phyloP scores from a whole-genome alignment of 140 eudicot species.

The Cichorium intybus region DNA sequence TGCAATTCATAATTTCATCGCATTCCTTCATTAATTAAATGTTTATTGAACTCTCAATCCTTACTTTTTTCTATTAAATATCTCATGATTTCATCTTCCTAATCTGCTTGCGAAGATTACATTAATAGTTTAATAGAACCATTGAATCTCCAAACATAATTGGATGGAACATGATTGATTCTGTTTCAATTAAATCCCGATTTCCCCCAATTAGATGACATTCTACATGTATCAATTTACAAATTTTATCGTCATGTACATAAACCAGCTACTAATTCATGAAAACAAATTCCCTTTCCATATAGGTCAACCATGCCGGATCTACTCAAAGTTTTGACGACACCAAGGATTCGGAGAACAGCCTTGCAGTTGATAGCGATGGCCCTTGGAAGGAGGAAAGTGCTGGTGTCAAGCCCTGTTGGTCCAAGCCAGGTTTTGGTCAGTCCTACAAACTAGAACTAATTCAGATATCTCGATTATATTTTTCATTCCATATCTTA shows the following conservation, averaged over 20 bases:
- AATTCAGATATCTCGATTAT: background rate
- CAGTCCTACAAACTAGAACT: conserved; percentile 1
- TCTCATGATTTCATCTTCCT: too few relatives aligned
- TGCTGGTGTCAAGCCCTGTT: conserved; percentile 55
- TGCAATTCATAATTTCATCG: too few relatives aligned
- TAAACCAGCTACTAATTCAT: background rate
- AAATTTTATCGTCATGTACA: too few relatives aligned
- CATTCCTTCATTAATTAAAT: too few relatives aligned
- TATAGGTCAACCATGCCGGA: conserved; percentile 37
- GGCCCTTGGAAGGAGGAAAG: conserved; percentile 62
- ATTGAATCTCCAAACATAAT: too few relatives aligned
- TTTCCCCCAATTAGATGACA: background rate
- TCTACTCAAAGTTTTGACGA: conserved; percentile 36
- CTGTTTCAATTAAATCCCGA: background rate
- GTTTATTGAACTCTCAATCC: too few relatives aligned
- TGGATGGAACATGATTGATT: background rate
- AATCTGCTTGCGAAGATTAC: too few relatives aligned
- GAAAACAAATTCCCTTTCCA: background rate
- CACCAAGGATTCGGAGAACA: conserved; percentile 34
- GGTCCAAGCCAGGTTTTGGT: conserved; percentile 72
- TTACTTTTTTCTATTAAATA: too few relatives aligned
- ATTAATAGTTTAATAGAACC: too few relatives aligned
- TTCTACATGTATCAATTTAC: background rate
- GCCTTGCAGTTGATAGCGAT: conserved; percentile 32
- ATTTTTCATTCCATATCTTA: background rate